These are phyloP conservation scores for Bipolaris cookei DNA, from an alignment of 2,329 filamentous ascomycete species.

Conservation along the genomic window DNA sequence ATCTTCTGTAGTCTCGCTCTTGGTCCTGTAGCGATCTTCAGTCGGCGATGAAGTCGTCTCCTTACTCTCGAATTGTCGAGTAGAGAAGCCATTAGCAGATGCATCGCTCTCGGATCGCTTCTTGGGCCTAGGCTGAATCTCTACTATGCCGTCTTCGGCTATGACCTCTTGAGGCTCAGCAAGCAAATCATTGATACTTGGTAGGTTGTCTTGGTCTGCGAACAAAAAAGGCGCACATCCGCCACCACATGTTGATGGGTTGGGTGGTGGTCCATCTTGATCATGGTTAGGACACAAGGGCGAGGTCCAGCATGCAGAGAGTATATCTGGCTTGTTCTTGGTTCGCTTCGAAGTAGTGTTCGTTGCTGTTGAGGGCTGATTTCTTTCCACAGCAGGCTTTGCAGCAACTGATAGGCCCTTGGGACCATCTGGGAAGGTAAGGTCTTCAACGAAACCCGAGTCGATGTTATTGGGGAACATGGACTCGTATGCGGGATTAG, in stretches of 20 bases:
- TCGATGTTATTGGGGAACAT: conserved; percentile 47
- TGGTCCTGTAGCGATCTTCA: conserved; percentile 31
- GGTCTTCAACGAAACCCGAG: conserved; percentile 45
- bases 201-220: conserved; percentile 42
- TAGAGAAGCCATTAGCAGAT: conserved; percentile 38
- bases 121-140: conserved; percentile 44
- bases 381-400: conserved; percentile 26
- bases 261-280: conserved; percentile 47
- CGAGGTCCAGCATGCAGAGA: conserved; percentile 52
- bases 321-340: conserved; percentile 46
- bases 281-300: conserved; percentile 51
- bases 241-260: conserved; percentile 50
- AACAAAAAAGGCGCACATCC: conserved; percentile 52
- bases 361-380: conserved; percentile 21
- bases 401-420: conserved; percentile 27
- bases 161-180: conserved; percentile 41
- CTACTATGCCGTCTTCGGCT: conserved; percentile 46
- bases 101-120: conserved; percentile 48
- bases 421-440: conserved; percentile 48
- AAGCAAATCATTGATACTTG: conserved; percentile 39
- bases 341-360: conserved; percentile 39
- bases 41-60: conserved; percentile 23
- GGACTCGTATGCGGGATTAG: conserved; percentile 46
- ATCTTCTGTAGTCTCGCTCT: conserved; percentile 43
- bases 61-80: conserved; percentile 38